These are phyloP conservation scores for Zalaria sp. DNA, from an alignment of 2,329 filamentous ascomycete species.

Conservation along the genomic window DNA sequence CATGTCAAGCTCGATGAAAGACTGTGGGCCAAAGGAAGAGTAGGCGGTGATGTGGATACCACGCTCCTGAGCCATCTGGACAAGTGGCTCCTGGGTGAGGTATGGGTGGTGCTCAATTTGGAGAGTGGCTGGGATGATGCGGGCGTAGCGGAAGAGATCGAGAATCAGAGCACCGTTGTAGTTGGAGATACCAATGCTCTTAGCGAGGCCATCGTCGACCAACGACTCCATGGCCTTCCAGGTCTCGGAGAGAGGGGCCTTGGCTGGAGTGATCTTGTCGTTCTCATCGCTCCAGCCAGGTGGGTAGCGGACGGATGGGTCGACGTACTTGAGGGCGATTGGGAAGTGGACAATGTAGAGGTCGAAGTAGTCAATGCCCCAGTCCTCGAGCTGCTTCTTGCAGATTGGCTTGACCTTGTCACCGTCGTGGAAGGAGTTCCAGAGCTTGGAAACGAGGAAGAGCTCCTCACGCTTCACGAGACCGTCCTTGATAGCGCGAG, in stretches of 20 bases:
- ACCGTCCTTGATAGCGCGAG: conserved; percentile 67
- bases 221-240: conserved; percentile 70
- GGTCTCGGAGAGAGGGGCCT: conserved; percentile 64
- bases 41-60: conserved; percentile 68
- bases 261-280: conserved; percentile 47
- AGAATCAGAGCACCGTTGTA: conserved; percentile 67
- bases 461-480: conserved; percentile 74
- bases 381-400: conserved; percentile 66
- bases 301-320: conserved; percentile 65
- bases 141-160: conserved; percentile 66
- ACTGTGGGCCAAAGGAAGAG: conserved; percentile 68
- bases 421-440: conserved; percentile 80
- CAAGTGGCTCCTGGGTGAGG: conserved; percentile 59
- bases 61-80: conserved; percentile 55
- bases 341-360: conserved; percentile 86
- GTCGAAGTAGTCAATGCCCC: conserved; percentile 80
- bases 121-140: conserved; percentile 58
- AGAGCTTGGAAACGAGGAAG: conserved; percentile 87
- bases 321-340: conserved; percentile 71
- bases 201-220: conserved; percentile 53
- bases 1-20: conserved; percentile 66
- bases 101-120: conserved; percentile 90
- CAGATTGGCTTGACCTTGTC: conserved; percentile 63
- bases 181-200: conserved; percentile 70
- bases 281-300: conserved; percentile 60